Conservation (phyloP, 2,329 filamentous ascomycete species). For the Aspergillus latus region DNA sequence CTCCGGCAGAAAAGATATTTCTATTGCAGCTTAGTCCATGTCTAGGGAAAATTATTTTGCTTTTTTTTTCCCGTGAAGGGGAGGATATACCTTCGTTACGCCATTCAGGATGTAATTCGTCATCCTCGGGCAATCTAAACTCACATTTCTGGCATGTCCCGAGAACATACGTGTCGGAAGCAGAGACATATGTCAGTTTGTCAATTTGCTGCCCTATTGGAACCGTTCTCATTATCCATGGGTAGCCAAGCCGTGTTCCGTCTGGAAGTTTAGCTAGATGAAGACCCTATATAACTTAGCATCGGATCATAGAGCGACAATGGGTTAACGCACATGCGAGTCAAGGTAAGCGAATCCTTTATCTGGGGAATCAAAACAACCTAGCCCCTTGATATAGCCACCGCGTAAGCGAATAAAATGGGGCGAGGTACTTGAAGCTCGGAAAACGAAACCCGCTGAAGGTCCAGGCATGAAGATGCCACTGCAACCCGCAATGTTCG, state of each 20-base stretch:
- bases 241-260: conserved; percentile 70
- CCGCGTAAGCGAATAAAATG: conserved; percentile 73
- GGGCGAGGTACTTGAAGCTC: conserved; percentile 74
- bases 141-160: conserved; percentile 66
- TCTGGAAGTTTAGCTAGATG: conserved; percentile 71
- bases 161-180: conserved; percentile 72
- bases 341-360: conserved; percentile 82
- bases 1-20: conserved; percentile 61
- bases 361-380: conserved; percentile 68
- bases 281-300: conserved; percentile 46
- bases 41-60: too few species aligned
- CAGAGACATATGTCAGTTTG: conserved; percentile 72
- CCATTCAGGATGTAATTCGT: conserved; percentile 79
- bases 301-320: conserved; percentile 6
- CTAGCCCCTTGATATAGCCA: conserved; percentile 67
- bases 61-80: too few species aligned
- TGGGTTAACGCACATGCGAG: conserved; percentile 44
- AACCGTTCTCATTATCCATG: conserved; percentile 73
- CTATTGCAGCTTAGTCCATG: conserved; percentile 32
- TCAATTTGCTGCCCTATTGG: conserved; percentile 68
- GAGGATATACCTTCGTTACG: conserved; percentile 61
- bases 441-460: conserved; percentile 79
- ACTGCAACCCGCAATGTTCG: conserved; percentile 68
- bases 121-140: conserved; percentile 84
- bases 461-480: conserved; percentile 79